Evolutionary conservation across 2,329 filamentous ascomycete genomes (phyloP), one percentile per base, ranked within the genome.

Genomic region (Pseudocercospora fijiensis): DNA sequence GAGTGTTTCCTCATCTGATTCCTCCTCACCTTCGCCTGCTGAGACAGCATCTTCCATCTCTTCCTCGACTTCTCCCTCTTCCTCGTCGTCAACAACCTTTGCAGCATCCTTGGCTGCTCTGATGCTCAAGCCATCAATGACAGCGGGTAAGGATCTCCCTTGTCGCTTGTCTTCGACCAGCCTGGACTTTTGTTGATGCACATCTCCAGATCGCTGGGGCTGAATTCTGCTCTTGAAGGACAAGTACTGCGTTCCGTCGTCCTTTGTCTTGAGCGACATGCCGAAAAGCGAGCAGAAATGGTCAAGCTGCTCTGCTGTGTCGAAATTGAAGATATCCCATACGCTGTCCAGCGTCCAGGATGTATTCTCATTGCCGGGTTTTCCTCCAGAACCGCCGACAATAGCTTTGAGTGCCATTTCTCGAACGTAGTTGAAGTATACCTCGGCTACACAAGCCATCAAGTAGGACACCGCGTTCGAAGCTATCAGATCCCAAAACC

Each of bases 361-460:
- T 57, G 84, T 78, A 24, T 82, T 82, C 64, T 79, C 79, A 24
- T 58, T 30, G 49, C 58, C 47, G 56, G 60, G 53, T 13, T 51
- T 60, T 13, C 53, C 26, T 11, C 68, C 63, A 43, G 65, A 67
- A 7, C 58, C 63, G 13, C 67, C 68, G 6, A 68, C 60, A 7
- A 74, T 67, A 77, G 80, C 68, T 43, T 84, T 81, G 52, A 89
- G 78, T 5, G 83, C 81, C 24, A 80, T 82, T 57, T 84, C 80
- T 10, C 86, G 83, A 49, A 88, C 77, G 26, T 83, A 76, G 60
- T 84, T 84, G 75, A 89, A 88, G 65, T 84, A 84, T 10, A 87
- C 83, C 69, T 88, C 86, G 0, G 85, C 84, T 24, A 87, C 84
- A 73, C 86, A 88, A 7, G 83, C 86, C 82, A 87, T 85, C 7